Percentiles rank a stretch among this genome's conserved stretches.
phyloP scores from a whole-genome alignment of 2,329 filamentous ascomycete species.

The Fusarium phyllophilum region DNA sequence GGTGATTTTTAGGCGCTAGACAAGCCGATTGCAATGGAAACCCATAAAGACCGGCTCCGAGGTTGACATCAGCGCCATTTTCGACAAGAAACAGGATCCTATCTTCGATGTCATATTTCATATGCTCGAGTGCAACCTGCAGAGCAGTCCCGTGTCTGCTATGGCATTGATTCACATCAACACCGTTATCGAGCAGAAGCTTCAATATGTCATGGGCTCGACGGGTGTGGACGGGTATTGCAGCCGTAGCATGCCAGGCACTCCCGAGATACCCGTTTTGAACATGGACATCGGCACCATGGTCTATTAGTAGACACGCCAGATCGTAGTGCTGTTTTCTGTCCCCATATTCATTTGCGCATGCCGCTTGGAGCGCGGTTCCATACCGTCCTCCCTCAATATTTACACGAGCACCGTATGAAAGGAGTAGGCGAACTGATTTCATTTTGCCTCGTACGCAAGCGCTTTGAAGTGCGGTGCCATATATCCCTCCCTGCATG shows the following conservation, averaged over 20 bases:
- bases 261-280: rapidly evolving
- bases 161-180: not conserved
- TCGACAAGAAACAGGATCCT: not conserved
- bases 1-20: rapidly evolving
- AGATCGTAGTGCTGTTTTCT: no score
- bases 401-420: rapidly evolving
- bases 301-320: rapidly evolving
- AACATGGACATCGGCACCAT: not conserved
- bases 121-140: not conserved
- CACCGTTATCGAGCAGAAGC: not conserved
- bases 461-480: not conserved
- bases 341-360: not conserved
- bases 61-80: not conserved
- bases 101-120: rapidly evolving
- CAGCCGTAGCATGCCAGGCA: not conserved
- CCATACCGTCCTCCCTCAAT: not conserved
- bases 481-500: rapidly evolving
- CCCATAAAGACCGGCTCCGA: not conserved
- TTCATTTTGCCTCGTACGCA: rapidly evolving
- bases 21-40: not conserved
- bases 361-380: not conserved
- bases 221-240: rapidly evolving
- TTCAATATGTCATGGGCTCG: rapidly evolving
- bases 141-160: rapidly evolving
- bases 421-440: rapidly evolving